Evolutionary conservation across 2,329 filamentous ascomycete genomes (phyloP).

Genomic region (Paracamarosporium sp.): DNA sequence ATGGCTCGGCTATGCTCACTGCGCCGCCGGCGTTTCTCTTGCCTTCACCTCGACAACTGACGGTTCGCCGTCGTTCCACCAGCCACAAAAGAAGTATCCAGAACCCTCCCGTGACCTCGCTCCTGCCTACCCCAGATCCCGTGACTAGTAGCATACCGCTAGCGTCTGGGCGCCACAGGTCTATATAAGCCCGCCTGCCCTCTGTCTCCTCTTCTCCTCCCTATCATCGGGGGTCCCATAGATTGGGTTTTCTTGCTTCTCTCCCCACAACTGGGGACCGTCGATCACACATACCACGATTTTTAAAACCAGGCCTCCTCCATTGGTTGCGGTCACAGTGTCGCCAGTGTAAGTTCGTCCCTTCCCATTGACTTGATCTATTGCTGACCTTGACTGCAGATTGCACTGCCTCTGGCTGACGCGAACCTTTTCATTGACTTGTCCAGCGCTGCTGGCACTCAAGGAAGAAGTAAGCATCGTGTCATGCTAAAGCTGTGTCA

Average conservation of each 20-base stretch:
- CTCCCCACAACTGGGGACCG: neutral
- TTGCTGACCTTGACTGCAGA: neutral
- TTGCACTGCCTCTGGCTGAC: constrained; percentile 21
- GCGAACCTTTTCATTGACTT: constrained; percentile 30
- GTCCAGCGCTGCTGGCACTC: constrained; percentile 24
- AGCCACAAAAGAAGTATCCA: neutral
- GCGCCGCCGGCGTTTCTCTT: neutral
- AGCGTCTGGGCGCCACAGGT: neutral
- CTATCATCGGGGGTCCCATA: neutral
- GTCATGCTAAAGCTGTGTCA: neutral
- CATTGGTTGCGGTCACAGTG: constrained; percentile 20
- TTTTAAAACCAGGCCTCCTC: constrained; percentile 17
- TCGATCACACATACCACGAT: neutral
- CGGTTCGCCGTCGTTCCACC: neutral
- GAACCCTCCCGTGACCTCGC: neutral
- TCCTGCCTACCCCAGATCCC: too few species aligned
- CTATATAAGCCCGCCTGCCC: neutral
- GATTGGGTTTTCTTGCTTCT: neutral
- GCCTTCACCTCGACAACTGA: neutral
- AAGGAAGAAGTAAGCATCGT: constrained; percentile 28
- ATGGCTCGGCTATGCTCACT: neutral
- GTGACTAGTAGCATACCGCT: too few species aligned
- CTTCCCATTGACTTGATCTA: neutral
- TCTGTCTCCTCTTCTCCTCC: neutral
- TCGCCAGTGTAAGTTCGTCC: constrained; percentile 12